phyloP scores from a whole-genome alignment of 352 stramenopile species.

The Phytophthora chlamydospora region DNA sequence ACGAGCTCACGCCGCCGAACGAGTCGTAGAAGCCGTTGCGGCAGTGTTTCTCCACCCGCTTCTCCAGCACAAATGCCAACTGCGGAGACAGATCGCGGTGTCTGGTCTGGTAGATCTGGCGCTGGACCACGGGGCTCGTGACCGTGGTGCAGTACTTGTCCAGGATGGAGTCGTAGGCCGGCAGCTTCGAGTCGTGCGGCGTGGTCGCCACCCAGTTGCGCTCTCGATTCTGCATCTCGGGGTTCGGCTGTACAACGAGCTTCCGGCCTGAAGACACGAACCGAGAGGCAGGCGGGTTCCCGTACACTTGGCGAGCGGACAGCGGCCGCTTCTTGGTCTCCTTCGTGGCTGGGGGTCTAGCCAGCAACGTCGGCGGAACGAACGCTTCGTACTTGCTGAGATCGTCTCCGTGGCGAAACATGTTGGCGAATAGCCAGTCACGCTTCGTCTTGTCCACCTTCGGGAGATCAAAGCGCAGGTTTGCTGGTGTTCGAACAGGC shows the following conservation, averaged over 20 bases:
- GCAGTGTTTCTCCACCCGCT: slow-evolving; percentile 66
- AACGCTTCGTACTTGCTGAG: slow-evolving; percentile 75
- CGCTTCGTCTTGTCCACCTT: slow-evolving; percentile 72
- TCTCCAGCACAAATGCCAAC: slow-evolving; percentile 74
- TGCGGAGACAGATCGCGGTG: slow-evolving; percentile 69
- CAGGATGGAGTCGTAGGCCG: slow-evolving; percentile 76
- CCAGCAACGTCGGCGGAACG: slow-evolving; percentile 32
- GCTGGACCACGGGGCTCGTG: slow-evolving; percentile 74
- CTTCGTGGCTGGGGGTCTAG: slow-evolving; percentile 12
- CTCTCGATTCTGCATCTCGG: slow-evolving; percentile 45
- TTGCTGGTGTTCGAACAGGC: slow-evolving; percentile 56
- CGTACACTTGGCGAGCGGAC: slow-evolving; percentile 32
- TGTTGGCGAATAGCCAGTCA: slow-evolving; percentile 81
- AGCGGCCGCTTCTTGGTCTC: slow-evolving; percentile 23
- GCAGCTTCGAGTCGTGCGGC: slow-evolving; percentile 55
- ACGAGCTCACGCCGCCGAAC: slow-evolving; percentile 45
- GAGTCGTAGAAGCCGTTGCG: slow-evolving; percentile 38
- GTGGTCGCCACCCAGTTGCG: slow-evolving; percentile 62
- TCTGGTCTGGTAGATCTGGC: slow-evolving; percentile 74
- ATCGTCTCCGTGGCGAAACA: slow-evolving; percentile 77
- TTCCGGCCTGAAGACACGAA: slow-evolving; percentile 18
- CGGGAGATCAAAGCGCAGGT: slow-evolving; percentile 54
- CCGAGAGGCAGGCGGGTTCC: slow-evolving; percentile 4
- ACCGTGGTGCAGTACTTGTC: slow-evolving; percentile 83
- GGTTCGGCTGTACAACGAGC: slow-evolving; percentile 16